These are phyloP conservation scores for Aspergillus sp. DNA, from an alignment of 2,329 filamentous ascomycete species.

Conservation along the genomic window DNA sequence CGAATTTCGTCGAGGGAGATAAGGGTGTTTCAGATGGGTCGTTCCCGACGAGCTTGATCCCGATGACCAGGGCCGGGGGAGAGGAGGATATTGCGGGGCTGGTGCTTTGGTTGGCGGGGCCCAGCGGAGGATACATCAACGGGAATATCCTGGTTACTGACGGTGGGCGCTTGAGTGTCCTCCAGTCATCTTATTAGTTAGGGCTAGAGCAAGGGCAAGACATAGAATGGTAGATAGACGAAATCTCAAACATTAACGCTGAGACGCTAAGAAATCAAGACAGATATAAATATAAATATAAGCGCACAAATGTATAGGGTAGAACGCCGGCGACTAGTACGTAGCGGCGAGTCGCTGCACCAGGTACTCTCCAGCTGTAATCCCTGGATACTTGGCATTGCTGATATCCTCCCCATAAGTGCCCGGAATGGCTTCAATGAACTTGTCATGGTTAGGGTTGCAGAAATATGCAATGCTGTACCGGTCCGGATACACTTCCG, in stretches of 20 bases:
- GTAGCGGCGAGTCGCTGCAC: constrained; percentile 78
- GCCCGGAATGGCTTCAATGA: constrained; percentile 80
- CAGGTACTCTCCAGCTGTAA: constrained; percentile 81
- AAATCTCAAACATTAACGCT: background rate
- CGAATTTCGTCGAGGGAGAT: constrained; percentile 49
- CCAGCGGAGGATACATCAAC: constrained; percentile 69
- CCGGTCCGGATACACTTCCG: constrained; percentile 67
- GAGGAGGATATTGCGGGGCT: constrained; percentile 68
- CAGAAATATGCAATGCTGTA: constrained; percentile 95
- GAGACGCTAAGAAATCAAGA: constrained; percentile 9
- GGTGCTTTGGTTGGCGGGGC: constrained; percentile 67
- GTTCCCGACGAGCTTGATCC: constrained; percentile 53
- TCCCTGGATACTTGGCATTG: constrained; percentile 71
- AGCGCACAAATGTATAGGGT: background rate
- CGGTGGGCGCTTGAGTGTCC: constrained; percentile 62
- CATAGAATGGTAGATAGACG: background rate
- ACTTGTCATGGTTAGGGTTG: constrained; percentile 77
- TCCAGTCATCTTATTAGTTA: constrained; percentile 59
- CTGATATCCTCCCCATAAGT: constrained; percentile 66
- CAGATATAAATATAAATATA: background rate
- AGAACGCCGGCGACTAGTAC: constrained; percentile 45
- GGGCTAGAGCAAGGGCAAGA: background rate
- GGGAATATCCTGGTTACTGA: constrained; percentile 67
- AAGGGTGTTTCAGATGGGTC: constrained; percentile 45
- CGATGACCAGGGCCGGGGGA: constrained; percentile 63